These are phyloP conservation scores for Solanum pimpinellifolium DNA, from an alignment of 257 asterid species.

Conservation along the genomic window DNA sequence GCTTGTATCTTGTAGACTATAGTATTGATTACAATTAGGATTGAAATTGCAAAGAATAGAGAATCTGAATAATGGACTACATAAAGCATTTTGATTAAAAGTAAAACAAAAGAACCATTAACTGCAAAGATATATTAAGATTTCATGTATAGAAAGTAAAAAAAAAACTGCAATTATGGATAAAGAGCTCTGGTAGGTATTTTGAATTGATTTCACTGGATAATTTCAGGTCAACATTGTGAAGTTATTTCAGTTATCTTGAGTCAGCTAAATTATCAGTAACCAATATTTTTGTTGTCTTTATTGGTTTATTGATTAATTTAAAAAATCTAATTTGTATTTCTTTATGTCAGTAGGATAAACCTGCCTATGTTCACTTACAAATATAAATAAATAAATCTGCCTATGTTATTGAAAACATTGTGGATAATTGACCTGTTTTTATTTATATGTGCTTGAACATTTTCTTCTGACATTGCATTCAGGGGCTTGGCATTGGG, in stretches of 20 bases:
- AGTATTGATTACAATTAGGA: neutral
- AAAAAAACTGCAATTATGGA: neutral
- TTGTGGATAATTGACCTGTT: neutral
- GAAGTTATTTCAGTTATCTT: neutral
- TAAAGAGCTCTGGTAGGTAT: neutral
- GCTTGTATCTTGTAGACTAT: neutral
- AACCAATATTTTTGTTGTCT: neutral
- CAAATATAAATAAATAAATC: neutral
- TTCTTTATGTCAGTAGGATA: neutral
- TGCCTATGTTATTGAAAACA: neutral
- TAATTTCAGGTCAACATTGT: neutral
- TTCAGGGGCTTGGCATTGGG: slow-evolving; percentile 92
- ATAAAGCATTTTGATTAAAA: neutral
- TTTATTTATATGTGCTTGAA: neutral
- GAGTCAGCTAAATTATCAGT: neutral
- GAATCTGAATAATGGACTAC: neutral
- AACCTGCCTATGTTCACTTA: neutral
- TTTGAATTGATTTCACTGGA: neutral
- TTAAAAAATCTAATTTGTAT: neutral
- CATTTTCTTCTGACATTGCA: neutral
- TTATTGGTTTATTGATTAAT: neutral
- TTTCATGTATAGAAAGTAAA: neutral
- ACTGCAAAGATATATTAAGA: neutral
- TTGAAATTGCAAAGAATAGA: neutral
- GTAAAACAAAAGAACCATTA: neutral